A percentile compares a stretch with the other conserved stretches of the same genome.
Conservation (phyloP, 1,284 basidiomycete species). For the Ustilago cynodontis region DNA sequence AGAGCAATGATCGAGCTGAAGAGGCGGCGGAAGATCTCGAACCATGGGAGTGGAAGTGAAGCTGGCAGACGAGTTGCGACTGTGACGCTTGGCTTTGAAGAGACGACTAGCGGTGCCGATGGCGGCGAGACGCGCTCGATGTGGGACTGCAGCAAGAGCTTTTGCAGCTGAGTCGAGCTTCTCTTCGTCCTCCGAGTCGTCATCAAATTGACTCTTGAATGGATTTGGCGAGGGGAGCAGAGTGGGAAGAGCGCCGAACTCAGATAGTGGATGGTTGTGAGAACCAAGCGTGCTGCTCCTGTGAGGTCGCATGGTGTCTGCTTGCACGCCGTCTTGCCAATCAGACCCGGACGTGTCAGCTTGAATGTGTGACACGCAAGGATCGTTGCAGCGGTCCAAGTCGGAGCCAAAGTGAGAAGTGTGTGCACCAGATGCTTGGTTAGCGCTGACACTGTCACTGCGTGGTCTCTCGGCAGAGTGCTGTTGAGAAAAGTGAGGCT, state of each 20-base stretch:
- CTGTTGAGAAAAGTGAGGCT: not conserved
- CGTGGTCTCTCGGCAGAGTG: not conserved
- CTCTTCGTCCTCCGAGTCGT: conserved; percentile 52
- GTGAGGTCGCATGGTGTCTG: not conserved
- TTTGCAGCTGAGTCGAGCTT: conserved; percentile 11
- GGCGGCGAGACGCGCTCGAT: conserved; percentile 33
- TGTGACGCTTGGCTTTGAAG: conserved; percentile 32
- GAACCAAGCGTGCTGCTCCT: conserved; percentile 23
- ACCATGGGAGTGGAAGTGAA: not conserved
- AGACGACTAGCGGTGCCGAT: conserved; percentile 41
- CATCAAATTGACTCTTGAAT: conserved; percentile 40
- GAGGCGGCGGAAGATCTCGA: not conserved
- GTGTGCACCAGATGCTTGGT: not conserved
- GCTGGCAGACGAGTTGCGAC: conserved; percentile 14
- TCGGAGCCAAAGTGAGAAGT: conserved; percentile 8
- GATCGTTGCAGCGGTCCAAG: not conserved
- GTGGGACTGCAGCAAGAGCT: conserved; percentile 9
- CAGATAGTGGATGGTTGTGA: not conserved
- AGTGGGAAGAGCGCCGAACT: not conserved
- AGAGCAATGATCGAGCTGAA: not conserved
- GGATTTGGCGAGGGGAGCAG: conserved; percentile 5
- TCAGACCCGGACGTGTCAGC: not conserved
- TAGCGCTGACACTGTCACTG: not conserved
- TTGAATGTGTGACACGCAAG: not conserved
- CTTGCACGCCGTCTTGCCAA: no score